Base-by-base conservation (phyloP, 2,329 filamentous ascomycete species). In the Tolypocladium nubicola region DNA sequence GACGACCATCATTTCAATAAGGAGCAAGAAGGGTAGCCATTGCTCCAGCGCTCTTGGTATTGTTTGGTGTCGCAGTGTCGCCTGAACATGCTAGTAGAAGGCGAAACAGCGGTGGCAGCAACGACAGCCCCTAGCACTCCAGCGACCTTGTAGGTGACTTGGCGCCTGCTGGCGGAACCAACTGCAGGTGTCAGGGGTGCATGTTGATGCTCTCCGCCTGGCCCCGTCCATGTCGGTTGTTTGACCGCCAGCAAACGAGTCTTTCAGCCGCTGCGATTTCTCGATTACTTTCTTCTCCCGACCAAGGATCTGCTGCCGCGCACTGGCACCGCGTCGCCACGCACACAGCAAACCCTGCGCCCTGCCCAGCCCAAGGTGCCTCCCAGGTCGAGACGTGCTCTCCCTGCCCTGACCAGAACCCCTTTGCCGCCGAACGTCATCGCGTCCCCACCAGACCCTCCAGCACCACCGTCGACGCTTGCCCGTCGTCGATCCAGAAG, bases 381-480 rank as follows among this genome's bases (percentile, higher is more conserved):
- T 37, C 30, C 49, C 7, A 30, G 30, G 26, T 21, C 21, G 30
- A 52, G 16, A 33, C 49, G 19, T 9, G 6, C 38, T 40, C 38
- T 40, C 38, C 7, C 14, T 40, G 38, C 6, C 38, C 45, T 33
- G 26, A 4, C 23, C 45, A 35, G 35, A 50, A n/a, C 14, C 19
- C 37, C 11, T 49, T 35, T 49, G 49, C 53, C 49, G 39, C 23
- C 57, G 50, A 61, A 61, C 60, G 60, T 61, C 60, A 61, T 60
- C 60, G 57, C 37, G 56, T 55, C 58, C 38, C 59, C 59, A 60
- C 59, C 58, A 7, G 11, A 49, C 54, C 40, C 40, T 23, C 21
- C 2, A 33, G 16, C 40, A 16, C 30, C 14, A 30, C 54, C 9
- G 30, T 6, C n/a, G 14, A 11, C 39, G 30, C 30, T 37, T 7